A percentile compares a stretch with the other conserved stretches of the same genome.
Evolutionary conservation across 169 alveolate species (phyloP).

Genomic region (Eimeria falciformis): DNA sequence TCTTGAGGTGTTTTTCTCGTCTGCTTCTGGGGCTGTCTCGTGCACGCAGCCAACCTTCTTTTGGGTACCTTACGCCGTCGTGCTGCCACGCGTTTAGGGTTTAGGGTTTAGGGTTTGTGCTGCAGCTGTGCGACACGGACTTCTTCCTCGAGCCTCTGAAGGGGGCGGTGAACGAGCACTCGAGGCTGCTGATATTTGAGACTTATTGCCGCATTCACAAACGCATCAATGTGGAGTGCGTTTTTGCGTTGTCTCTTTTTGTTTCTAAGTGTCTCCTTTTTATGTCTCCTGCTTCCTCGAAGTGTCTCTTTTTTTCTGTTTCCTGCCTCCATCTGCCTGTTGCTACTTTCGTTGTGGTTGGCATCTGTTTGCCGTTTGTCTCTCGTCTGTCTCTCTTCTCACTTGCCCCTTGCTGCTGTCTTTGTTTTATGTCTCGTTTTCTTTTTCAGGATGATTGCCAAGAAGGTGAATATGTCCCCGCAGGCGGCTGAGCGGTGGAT

Average conservation of each 20-base stretch:
- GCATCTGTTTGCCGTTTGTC: neutral
- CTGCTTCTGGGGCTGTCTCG: neutral
- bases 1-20: neutral
- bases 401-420: neutral
- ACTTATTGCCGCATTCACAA: constrained; percentile 94
- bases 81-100: neutral
- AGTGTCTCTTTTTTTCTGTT: neutral
- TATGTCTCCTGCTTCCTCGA: neutral
- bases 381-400: neutral
- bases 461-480: constrained; percentile 89
- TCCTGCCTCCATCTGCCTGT: neutral
- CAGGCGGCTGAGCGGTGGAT: constrained; percentile 95
- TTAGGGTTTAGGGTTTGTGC: neutral
- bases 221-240: constrained; percentile 89
- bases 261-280: neutral
- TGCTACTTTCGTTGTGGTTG: neutral
- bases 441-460: constrained; percentile 87
- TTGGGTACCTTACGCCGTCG: neutral
- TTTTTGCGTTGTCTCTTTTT: neutral
- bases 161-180: constrained; percentile 90
- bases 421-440: neutral
- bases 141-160: constrained; percentile 89
- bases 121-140: constrained; percentile 86
- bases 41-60: too few species aligned
- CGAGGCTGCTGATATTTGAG: constrained; percentile 91